phyloP scores from a whole-genome alignment of 352 stramenopile genomes.

The Pythium diclinum region DNA sequence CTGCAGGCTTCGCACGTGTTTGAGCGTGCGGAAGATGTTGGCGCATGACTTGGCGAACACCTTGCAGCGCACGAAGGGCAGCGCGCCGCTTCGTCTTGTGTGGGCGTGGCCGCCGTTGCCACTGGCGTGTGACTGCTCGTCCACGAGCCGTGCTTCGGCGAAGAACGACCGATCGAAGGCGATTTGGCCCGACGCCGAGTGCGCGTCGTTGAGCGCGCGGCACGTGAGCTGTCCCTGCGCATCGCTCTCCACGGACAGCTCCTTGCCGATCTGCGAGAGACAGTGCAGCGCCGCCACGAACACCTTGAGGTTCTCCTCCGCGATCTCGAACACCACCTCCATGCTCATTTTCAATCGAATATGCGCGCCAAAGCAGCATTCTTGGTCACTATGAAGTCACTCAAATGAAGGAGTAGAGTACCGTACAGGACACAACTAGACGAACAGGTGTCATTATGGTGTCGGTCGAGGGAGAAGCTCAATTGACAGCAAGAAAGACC shows the following conservation, averaged over 20 bases:
- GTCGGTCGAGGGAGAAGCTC: not conserved
- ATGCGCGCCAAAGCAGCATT: not conserved
- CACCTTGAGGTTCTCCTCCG: slow-evolving; percentile 72
- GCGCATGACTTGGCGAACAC: slow-evolving; percentile 74
- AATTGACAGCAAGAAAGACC: not conserved
- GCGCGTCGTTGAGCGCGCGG: slow-evolving; percentile 79
- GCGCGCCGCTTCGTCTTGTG: not conserved
- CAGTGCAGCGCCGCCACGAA: slow-evolving; percentile 78
- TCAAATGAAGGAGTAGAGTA: slow-evolving; percentile 4
- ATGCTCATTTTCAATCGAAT: slow-evolving; percentile 25
- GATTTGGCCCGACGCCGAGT: slow-evolving; percentile 71
- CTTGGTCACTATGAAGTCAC: slow-evolving; percentile 17
- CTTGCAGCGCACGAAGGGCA: slow-evolving; percentile 69
- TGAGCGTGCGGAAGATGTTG: slow-evolving; percentile 81
- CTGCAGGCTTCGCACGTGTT: slow-evolving; percentile 76
- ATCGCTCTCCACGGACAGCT: slow-evolving; percentile 77
- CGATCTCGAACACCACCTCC: slow-evolving; percentile 71
- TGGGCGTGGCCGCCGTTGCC: slow-evolving; percentile 1
- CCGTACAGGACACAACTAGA: slow-evolving; percentile 8
- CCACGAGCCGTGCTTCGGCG: slow-evolving; percentile 25
- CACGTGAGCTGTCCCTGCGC: slow-evolving; percentile 43
- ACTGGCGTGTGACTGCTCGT: not conserved
- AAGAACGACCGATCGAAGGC: slow-evolving; percentile 73
- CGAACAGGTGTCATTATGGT: not conserved
- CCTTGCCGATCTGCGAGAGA: slow-evolving; percentile 75